A percentile compares a stretch with the other conserved stretches of the same genome.
phyloP scores from a whole-genome alignment of 805 yeast genomes.

The Candida silvicultrix region DNA sequence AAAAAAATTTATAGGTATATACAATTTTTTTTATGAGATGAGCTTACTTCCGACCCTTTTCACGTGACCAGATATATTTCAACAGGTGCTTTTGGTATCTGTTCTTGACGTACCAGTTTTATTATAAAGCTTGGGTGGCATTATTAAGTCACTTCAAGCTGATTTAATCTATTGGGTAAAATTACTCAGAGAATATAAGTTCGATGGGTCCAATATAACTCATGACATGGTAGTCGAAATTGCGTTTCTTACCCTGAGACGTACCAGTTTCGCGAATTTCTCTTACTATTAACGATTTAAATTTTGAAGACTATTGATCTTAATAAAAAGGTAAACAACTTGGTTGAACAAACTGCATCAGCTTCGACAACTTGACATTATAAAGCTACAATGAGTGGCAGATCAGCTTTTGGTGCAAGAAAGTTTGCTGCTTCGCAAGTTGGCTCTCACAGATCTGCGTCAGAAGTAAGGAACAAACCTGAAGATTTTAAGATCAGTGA shows the following conservation, averaged over 20 bases:
- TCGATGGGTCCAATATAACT: no score
- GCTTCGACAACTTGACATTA: not conserved
- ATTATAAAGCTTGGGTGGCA: no score
- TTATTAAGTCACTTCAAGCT: no score
- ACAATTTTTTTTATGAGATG: conserved; percentile 1
- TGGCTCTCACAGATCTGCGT: not conserved
- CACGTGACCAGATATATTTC: no score
- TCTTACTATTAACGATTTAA: not conserved
- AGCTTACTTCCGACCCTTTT: not conserved
- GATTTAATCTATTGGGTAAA: no score
- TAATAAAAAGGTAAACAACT: not conserved
- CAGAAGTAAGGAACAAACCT: conserved; percentile 7
- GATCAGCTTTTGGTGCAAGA: not conserved
- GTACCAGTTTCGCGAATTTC: not conserved
- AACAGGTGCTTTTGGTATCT: no score
- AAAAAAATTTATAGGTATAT: not conserved
- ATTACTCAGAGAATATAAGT: no score
- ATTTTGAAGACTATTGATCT: not conserved
- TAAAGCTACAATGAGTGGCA: not conserved
- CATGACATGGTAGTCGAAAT: not conserved
- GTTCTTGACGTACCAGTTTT: no score
- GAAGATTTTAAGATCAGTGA: conserved; percentile 1
- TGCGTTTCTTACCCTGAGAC: not conserved
- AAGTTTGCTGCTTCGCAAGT: not conserved
- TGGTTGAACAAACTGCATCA: not conserved